Conservation (phyloP, 441 rosid genomes). For the Dalechampia spathulata region DNA sequence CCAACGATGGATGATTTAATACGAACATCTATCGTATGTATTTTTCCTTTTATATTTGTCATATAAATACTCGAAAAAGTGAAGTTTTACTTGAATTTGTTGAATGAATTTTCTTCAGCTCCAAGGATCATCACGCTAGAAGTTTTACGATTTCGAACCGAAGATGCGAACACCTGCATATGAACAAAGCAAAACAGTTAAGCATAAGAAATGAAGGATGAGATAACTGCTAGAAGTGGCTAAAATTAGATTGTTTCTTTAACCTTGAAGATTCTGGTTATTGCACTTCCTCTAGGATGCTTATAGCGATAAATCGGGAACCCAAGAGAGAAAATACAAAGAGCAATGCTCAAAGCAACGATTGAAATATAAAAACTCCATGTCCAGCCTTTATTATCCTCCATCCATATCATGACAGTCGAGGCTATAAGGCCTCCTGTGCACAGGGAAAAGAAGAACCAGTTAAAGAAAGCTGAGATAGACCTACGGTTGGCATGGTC, state of each 20-base stretch:
- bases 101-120: conserved; percentile 11
- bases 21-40: too few relatives aligned
- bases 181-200: too few relatives aligned
- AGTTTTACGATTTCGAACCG: conserved; percentile 32
- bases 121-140: conserved; percentile 12
- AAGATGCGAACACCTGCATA: conserved; percentile 29
- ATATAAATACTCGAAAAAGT: not conserved
- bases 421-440: conserved; percentile 39
- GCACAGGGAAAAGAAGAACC: conserved; percentile 53
- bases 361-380: conserved; percentile 30
- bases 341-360: conserved; percentile 21
- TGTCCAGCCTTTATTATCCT: conserved; percentile 51
- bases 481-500: conserved; percentile 28
- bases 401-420: conserved; percentile 50
- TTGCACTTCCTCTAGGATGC: conserved; percentile 43
- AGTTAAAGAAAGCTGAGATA: conserved; percentile 45
- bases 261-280: conserved; percentile 39
- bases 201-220: too few relatives aligned
- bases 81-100: conserved; percentile 32
- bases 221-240: too few relatives aligned
- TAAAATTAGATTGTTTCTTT: not conserved
- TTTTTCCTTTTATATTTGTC: too few relatives aligned
- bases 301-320: conserved; percentile 37
- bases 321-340: conserved; percentile 33
- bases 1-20: too few relatives aligned